phyloP scores from a whole-genome alignment of 305 asterid species.

The Solanum hybrid region DNA sequence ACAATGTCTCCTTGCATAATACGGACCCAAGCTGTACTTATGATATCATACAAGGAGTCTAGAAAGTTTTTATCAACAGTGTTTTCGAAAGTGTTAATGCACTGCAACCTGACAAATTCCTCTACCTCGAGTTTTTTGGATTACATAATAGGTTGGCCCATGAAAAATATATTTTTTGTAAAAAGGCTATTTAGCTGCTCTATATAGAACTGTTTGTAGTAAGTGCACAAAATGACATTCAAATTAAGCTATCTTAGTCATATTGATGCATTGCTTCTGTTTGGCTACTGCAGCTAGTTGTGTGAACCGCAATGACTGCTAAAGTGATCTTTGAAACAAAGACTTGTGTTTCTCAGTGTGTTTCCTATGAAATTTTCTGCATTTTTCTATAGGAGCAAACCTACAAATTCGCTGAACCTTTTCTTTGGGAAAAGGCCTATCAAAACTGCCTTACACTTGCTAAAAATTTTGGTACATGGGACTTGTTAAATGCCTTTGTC shows the following conservation, averaged over 20 bases:
- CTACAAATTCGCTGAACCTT: neutral
- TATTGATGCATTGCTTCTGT: neutral
- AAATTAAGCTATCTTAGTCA: neutral
- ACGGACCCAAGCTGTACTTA: neutral
- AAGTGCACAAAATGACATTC: neutral
- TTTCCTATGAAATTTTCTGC: neutral
- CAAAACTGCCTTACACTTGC: neutral
- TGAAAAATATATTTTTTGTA: neutral
- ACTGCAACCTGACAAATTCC: neutral
- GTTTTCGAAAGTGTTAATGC: neutral
- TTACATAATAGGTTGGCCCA: neutral
- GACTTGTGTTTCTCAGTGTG: neutral
- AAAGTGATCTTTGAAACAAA: neutral
- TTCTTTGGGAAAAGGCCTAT: neutral
- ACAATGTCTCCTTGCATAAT: neutral
- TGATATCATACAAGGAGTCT: neutral
- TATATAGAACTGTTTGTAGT: neutral
- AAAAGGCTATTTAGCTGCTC: neutral
- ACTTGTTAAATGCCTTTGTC: neutral
- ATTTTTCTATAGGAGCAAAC: neutral
- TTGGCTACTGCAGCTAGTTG: neutral
- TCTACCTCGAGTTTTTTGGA: neutral
- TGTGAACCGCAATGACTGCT: neutral
- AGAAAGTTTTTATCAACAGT: neutral
- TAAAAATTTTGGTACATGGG: neutral